Conservation (phyloP, 2,329 filamentous ascomycete genomes). For the Rhexocercosporidium sp. region DNA sequence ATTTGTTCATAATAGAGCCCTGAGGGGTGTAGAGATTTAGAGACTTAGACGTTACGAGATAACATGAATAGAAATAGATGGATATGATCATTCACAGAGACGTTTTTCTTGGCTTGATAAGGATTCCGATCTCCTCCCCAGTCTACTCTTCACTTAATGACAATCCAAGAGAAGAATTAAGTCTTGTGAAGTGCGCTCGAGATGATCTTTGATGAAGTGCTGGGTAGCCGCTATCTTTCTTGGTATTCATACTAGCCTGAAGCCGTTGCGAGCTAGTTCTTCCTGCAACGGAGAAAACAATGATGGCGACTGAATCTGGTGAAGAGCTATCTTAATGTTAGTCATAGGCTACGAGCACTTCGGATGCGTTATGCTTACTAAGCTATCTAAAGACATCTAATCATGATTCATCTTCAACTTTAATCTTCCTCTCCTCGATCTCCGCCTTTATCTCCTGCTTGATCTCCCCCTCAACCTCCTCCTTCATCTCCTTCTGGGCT, state of each 20-base stretch:
- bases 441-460: not conserved
- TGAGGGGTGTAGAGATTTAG: slow-evolving; percentile 1
- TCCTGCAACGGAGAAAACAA: no score
- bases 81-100: not conserved
- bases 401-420: not conserved
- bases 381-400: not conserved
- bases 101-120: no score
- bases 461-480: not conserved
- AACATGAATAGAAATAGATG: slow-evolving; percentile 14
- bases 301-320: not conserved
- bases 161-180: no score
- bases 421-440: slow-evolving; percentile 2
- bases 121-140: no score
- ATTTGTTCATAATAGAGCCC: not conserved
- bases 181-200: not conserved
- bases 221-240: not conserved
- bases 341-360: not conserved
- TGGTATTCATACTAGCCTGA: no score
- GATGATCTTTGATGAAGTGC: not conserved
- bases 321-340: not conserved
- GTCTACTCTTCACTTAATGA: no score
- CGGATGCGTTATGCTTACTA: not conserved
- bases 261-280: no score
- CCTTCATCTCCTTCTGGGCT: not conserved
- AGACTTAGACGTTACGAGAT: slow-evolving; percentile 8